phyloP scores from a whole-genome alignment of 139 green algal genomes.

The Volvox reticuliferus region DNA sequence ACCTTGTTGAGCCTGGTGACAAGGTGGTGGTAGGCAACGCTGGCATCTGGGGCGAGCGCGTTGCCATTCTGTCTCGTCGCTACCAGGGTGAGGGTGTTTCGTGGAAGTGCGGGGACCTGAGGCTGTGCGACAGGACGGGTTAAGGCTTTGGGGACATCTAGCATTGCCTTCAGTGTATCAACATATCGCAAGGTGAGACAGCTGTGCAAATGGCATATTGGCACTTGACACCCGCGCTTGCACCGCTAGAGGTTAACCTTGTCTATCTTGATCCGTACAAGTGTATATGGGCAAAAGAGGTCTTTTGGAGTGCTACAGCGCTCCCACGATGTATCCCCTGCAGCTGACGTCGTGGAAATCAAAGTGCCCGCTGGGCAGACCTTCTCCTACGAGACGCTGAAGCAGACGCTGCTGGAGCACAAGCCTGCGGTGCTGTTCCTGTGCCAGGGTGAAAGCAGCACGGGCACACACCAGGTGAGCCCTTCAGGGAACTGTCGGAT shows the following conservation, averaged over 20 bases:
- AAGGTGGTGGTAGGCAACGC: constrained; percentile 68
- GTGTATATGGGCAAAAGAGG: too few relatives aligned
- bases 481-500: too few relatives aligned
- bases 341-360: constrained; percentile 83
- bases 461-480: constrained; percentile 72
- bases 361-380: constrained; percentile 78
- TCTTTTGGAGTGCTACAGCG: too few relatives aligned
- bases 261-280: too few relatives aligned
- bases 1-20: constrained; percentile 93
- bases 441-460: constrained; percentile 76
- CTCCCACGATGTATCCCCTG: background rate
- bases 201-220: too few relatives aligned
- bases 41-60: constrained; percentile 94
- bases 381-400: constrained; percentile 79
- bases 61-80: constrained; percentile 85
- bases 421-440: constrained; percentile 92
- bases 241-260: too few relatives aligned
- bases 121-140: too few relatives aligned
- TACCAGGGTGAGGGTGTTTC: constrained; percentile 74
- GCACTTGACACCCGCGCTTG: too few relatives aligned
- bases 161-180: too few relatives aligned
- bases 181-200: too few relatives aligned
- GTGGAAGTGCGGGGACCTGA: too few relatives aligned
- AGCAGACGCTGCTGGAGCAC: constrained; percentile 74
- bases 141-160: too few relatives aligned